These are phyloP conservation scores for Clohesyomyces aquaticus DNA, from an alignment of 495 filamentous ascomycete species.

Conservation along the genomic window DNA sequence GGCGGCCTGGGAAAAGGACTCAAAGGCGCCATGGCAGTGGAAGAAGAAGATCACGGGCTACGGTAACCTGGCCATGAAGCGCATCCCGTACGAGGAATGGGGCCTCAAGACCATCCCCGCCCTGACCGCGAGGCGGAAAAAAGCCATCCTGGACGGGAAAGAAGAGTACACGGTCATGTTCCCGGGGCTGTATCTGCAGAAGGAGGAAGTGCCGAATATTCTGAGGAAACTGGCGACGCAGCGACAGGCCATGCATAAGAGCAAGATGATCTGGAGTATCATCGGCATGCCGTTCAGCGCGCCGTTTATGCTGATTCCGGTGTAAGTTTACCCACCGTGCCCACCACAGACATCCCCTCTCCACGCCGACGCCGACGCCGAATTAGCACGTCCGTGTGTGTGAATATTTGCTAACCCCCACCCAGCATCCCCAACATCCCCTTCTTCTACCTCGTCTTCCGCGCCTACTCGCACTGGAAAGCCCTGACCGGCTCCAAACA, in stretches of 20 bases:
- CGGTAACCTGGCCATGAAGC: slow-evolving; percentile 80
- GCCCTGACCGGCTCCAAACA: slow-evolving; percentile 85
- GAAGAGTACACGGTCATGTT: slow-evolving; percentile 77
- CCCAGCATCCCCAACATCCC: slow-evolving; percentile 88
- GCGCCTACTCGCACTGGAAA: slow-evolving; percentile 73
- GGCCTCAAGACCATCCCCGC: slow-evolving; percentile 93
- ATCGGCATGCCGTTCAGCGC: slow-evolving; percentile 80
- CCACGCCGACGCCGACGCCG: too few species aligned
- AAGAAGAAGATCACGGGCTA: slow-evolving; percentile 81
- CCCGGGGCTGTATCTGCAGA: slow-evolving; percentile 68
- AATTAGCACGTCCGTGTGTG: too few species aligned
- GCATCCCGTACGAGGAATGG: slow-evolving; percentile 97
- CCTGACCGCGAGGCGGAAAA: slow-evolving; percentile 65
- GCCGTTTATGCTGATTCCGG: slow-evolving; percentile 78
- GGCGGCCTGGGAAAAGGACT: slow-evolving; percentile 82
- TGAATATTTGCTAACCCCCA: slow-evolving; percentile 17
- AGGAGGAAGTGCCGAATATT: slow-evolving; percentile 61
- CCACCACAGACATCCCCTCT: neutral
- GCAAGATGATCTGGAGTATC: slow-evolving; percentile 77
- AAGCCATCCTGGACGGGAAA: slow-evolving; percentile 64
- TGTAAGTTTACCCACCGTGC: slow-evolving; percentile 61
- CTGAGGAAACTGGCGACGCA: slow-evolving; percentile 74
- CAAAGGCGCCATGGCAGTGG: slow-evolving; percentile 67
- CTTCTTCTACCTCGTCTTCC: slow-evolving; percentile 92
- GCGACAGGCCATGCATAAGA: slow-evolving; percentile 73